Evolutionary conservation across 1,284 basidiomycete species (phyloP), one percentile per base, ranked within the genome.

Genomic region (Gymnopus androsaceus): DNA sequence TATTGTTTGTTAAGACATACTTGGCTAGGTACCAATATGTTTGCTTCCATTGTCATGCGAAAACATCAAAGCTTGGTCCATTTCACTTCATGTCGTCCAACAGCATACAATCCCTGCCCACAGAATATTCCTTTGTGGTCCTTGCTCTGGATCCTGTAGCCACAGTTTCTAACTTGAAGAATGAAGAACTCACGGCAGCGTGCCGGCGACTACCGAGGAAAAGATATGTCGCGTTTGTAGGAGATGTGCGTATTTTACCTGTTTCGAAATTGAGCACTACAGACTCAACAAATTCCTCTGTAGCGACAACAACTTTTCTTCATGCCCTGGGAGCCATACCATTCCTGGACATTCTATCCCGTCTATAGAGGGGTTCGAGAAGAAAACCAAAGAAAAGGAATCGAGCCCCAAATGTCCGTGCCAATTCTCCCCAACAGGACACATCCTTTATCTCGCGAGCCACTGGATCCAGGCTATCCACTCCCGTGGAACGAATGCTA

Each of bases 401-500:
- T 50, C 25, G 21, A 45, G 15, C 48, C 54, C 19, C 25, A 56
- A 17, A 59, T 59, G 54, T 48, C 50, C 3, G 34, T 59, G 4
- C 58, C 58, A 3, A 42, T 59, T 30, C 50, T 56, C 9, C 58
- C 58, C 38, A 59, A 55, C 30, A 53, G 37, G 7, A 14, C 11
- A 15, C 58, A 59, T 40, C 58, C 54, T 12, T 28, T 30, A 25
- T 42, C 28, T 23, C 54, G 55, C n/a, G n/a, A 36, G 17, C 45
- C 54, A 5, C 8, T 59, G 17, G 44, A 47, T 28, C 54, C 54
- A 27, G 23, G 38, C n/a, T 31, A 40, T 21, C 54, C 54, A 33
- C 50, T 59, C 12, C 58, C 58, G 4, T 56, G 54, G 58, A 33
- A 49, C 11, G 54, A 56, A 21, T 59, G 58, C 40, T 59, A 59